Conservation (phyloP, 352 stramenopile genomes). For the Pythium brachiatum region DNA sequence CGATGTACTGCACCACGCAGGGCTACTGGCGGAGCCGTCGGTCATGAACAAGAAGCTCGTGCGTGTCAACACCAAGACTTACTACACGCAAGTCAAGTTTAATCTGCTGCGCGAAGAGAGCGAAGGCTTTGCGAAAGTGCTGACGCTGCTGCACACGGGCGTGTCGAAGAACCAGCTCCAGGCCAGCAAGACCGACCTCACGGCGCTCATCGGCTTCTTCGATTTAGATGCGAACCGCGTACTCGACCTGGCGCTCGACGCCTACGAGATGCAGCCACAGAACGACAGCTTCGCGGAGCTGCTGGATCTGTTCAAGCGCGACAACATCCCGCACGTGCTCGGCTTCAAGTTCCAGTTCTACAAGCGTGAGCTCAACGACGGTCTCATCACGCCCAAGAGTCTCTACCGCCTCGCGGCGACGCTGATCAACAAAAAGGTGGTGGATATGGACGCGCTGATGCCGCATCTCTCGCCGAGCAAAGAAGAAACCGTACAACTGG, state of each 20-base stretch:
- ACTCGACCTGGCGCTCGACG: slow-evolving; percentile 92
- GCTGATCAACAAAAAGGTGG: slow-evolving; percentile 76
- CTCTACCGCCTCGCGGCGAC: slow-evolving; percentile 88
- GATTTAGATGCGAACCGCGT: slow-evolving; percentile 96
- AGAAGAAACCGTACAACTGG: slow-evolving; percentile 49
- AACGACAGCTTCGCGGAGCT: slow-evolving; percentile 78
- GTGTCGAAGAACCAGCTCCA: slow-evolving; percentile 62
- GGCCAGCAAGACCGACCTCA: slow-evolving; percentile 65
- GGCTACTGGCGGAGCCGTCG: slow-evolving; percentile 46
- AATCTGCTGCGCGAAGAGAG: slow-evolving; percentile 96
- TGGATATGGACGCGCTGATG: slow-evolving; percentile 76
- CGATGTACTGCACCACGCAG: slow-evolving; percentile 69
- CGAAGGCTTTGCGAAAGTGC: slow-evolving; percentile 94
- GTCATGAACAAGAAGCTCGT: slow-evolving; percentile 73
- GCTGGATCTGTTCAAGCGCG: slow-evolving; percentile 68
- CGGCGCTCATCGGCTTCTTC: slow-evolving; percentile 89
- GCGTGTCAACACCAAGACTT: slow-evolving; percentile 83
- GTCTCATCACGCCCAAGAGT: slow-evolving; percentile 48
- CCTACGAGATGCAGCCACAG: slow-evolving; percentile 87
- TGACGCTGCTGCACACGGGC: slow-evolving; percentile 77
- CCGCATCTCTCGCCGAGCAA: slow-evolving; percentile 75
- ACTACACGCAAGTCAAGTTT: slow-evolving; percentile 96
- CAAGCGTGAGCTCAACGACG: slow-evolving; percentile 47
- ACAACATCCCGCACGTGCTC: slow-evolving; percentile 86
- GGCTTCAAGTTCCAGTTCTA: slow-evolving; percentile 95